Conservation (phyloP, 164 flowering plant species). For the Platanus orientalis region DNA sequence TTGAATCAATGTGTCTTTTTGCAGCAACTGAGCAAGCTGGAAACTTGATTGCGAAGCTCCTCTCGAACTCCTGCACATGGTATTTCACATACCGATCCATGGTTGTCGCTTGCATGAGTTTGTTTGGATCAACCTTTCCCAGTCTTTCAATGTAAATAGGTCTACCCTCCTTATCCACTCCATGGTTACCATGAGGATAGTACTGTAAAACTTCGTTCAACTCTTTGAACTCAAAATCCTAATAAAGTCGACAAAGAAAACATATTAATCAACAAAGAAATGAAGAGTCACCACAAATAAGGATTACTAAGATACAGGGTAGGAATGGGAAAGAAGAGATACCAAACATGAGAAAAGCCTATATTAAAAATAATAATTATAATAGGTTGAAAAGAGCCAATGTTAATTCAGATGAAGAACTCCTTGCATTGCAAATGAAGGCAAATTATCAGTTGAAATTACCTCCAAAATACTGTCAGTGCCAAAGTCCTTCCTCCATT, state of each 20-base stretch:
- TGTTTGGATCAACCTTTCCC: slow-evolving; percentile 61
- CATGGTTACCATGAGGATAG: slow-evolving; percentile 82
- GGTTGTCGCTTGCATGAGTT: slow-evolving; percentile 70
- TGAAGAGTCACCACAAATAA: neutral
- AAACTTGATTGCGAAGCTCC: slow-evolving; percentile 49
- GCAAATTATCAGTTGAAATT: slow-evolving; percentile 4
- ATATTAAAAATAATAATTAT: neutral
- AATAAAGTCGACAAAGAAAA: slow-evolving; percentile 6
- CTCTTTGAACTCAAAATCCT: slow-evolving; percentile 77
- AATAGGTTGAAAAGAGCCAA: too few relatives aligned
- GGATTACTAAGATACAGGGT: neutral
- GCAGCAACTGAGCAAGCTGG: slow-evolving; percentile 88
- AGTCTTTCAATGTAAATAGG: slow-evolving; percentile 72
- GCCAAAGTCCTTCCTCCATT: slow-evolving; percentile 81
- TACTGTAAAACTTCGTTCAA: slow-evolving; percentile 52
- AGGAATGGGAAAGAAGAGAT: slow-evolving; percentile 1
- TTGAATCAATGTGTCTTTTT: slow-evolving; percentile 60
- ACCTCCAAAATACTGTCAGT: slow-evolving; percentile 71
- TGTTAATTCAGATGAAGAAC: neutral
- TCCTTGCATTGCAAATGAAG: neutral
- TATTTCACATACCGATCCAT: slow-evolving; percentile 67
- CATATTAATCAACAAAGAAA: neutral
- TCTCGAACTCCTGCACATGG: slow-evolving; percentile 83
- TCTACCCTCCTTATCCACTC: slow-evolving; percentile 79
- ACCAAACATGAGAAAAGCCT: neutral